Base-by-base conservation (phyloP, 2,329 filamentous ascomycete genomes). In the Leptographium radiaticola region DNA sequence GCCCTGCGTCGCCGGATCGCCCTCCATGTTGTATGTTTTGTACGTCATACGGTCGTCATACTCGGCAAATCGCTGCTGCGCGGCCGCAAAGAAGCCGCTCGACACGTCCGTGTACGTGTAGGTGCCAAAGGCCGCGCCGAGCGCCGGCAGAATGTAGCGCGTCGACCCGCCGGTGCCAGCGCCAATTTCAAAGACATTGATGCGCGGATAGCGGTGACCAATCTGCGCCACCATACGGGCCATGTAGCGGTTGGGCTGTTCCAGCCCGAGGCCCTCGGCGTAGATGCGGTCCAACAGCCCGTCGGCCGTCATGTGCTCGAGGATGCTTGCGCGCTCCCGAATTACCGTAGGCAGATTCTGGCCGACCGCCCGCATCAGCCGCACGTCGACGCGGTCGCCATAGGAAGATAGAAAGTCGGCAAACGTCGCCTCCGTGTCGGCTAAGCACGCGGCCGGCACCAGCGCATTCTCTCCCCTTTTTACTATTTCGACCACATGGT, bases 161-260 rank as follows among this genome's bases (percentile, higher is more conserved):
- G 58, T 63, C 8, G 60, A 62, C 40, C 53, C 61, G 30, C 64
- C 63, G 2, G 61, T 67, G 20, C 64, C 65, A 20, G 61, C 63
- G 12, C 72, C 71, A 10, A 73, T 63, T 54, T 66, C 65, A 6
- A 76, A 56, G 36, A 74, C 64, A 30, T 56, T 58, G 3, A 61
- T 55, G 9, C 58, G 57, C 0, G 63, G 63, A 34, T 63, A 52
- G 57, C 64, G 63, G 49, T 60, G 57, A 0, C 53, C 55, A n/a
- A 58, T 39, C 25, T 55, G 48, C n/a, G 56, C 54, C 12, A 54
- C 51, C 38, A 53, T 56, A 1, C 57, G 54, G 2, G 52, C 56
- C 1, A 56, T 49, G 40, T 57, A 51, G 30, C 43, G 42, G 53
- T 57, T 57, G 52, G 55, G 51, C 13, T 53, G 52, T 25, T 31